Conservation (phyloP, 257 asterid genomes). For the Cordia subcordata region DNA sequence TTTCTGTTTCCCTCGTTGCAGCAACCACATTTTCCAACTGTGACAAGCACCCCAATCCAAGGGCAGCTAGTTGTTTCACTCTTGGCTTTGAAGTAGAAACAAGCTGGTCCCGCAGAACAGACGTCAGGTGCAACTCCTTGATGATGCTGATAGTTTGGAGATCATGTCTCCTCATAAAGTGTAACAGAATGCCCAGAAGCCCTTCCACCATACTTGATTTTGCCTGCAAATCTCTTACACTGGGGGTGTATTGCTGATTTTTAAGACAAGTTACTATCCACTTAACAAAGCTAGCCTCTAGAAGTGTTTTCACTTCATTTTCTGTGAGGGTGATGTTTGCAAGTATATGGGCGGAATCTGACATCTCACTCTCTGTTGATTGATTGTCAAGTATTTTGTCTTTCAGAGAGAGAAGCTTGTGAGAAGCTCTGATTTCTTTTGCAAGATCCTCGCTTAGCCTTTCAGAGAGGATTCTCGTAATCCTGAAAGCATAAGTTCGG, state of each 20-base stretch:
- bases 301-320: slow-evolving; percentile 16
- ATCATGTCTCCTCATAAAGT: slow-evolving; percentile 7
- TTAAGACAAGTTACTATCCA: slow-evolving; percentile 20
- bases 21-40: slow-evolving; percentile 8
- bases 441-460: slow-evolving; percentile 17
- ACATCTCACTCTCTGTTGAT: slow-evolving; percentile 16
- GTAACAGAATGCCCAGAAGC: slow-evolving; percentile 24
- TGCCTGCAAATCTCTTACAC: neutral
- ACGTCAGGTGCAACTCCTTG: slow-evolving; percentile 15
- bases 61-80: slow-evolving; percentile 20
- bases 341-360: slow-evolving; percentile 23
- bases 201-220: slow-evolving; percentile 23
- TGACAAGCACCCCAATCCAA: slow-evolving; percentile 18
- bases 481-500: slow-evolving; percentile 19
- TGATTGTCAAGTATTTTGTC: slow-evolving; percentile 17
- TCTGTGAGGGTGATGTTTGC: slow-evolving; percentile 17
- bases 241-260: neutral
- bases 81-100: slow-evolving; percentile 13
- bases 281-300: slow-evolving; percentile 12
- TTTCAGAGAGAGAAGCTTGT: slow-evolving; percentile 14
- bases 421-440: slow-evolving; percentile 12
- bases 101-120: slow-evolving; percentile 12
- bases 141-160: slow-evolving; percentile 5
- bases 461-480: slow-evolving; percentile 18
- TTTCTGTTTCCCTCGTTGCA: slow-evolving; percentile 5